Evolutionary conservation across 2,329 filamentous ascomycete genomes (phyloP), one percentile per base, ranked within the genome.

Genomic region (Talaromyces atroroseus): DNA sequence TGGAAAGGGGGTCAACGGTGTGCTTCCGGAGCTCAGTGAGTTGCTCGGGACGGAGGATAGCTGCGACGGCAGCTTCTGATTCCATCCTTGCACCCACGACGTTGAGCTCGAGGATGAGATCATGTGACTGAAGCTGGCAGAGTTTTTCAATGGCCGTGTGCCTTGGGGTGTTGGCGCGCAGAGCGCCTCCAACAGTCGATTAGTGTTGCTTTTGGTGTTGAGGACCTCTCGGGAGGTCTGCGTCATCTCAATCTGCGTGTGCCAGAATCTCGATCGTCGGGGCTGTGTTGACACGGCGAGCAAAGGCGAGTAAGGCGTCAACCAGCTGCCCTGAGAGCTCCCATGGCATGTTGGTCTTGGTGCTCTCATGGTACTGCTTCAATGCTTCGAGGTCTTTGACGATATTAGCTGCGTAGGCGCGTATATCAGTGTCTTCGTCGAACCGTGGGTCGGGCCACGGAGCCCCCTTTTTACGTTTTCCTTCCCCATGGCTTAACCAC

Each of bases 381-480:
- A 55, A 21, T n/a, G 36, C 24, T 8, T 49, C 14, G 12, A 49
- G 16, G 20, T 55, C 53, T 55, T 50, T 55, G 21, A 55, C 16
- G 1, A 42, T 8, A 0, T 21, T 20, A 21, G 53, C 53, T 23
- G 38, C 46, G 8, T 42, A 55, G 34, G 38, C 38, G 38, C 38
- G 38, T 49, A 49, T 44, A 49, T 55, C 18, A 45, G 46, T 11
- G 36, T 55, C 38, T 2, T 47, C 18, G 0, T 21, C 5, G n/a
- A 26, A 42, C 23, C 2, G 7, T 14, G 14, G 23, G 5, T 29
- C 23, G 1, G 34, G 45, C 45, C 36, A 49, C 24, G 34, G 14
- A 21, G 21, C 4, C 1, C 48, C 32, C 34, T 50, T 50, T 24
- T 50, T 50, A 20, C 16, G 2, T 26, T 50, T 24, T 49, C 10